Evolutionary conservation across 306 rosid species (phyloP).

Genomic region (Dryas alaskensis): DNA sequence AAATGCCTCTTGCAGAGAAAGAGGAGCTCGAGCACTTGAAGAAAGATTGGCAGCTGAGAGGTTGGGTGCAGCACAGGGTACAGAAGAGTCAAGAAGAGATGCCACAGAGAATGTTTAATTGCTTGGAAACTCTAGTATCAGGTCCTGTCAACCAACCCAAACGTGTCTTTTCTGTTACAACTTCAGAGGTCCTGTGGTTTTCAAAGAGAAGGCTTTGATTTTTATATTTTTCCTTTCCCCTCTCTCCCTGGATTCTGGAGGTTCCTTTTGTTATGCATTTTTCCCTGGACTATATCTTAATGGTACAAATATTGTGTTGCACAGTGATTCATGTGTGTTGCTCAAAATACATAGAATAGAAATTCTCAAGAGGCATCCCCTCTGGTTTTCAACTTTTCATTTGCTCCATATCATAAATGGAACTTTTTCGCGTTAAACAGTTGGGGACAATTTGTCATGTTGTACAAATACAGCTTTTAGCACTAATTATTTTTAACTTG

Average conservation of each 20-base stretch:
- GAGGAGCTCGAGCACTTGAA: constrained; percentile 95
- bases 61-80: constrained; percentile 48
- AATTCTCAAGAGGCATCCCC: neutral
- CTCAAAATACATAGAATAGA: constrained; percentile 11
- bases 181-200: constrained; percentile 32
- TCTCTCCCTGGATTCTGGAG: constrained; percentile 13
- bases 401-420: neutral
- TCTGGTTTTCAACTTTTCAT: neutral
- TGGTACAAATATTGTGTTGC: neutral
- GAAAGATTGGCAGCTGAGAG: constrained; percentile 87
- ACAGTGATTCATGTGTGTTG: constrained; percentile 15
- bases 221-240: neutral
- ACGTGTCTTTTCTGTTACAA: constrained; percentile 12
- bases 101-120: constrained; percentile 56
- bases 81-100: constrained; percentile 50
- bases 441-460: neutral
- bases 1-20: constrained; percentile 53
- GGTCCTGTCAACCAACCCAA: constrained; percentile 18
- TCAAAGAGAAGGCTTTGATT: neutral
- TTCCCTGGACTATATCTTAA: neutral
- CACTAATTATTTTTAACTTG: neutral
- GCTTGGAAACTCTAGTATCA: constrained; percentile 30
- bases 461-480: neutral
- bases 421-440: neutral
- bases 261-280: constrained; percentile 32